Percentiles rank a stretch among this genome's conserved stretches.
phyloP scores from a whole-genome alignment of 768 basidiomycete genomes.

The Termitomyces sp. region DNA sequence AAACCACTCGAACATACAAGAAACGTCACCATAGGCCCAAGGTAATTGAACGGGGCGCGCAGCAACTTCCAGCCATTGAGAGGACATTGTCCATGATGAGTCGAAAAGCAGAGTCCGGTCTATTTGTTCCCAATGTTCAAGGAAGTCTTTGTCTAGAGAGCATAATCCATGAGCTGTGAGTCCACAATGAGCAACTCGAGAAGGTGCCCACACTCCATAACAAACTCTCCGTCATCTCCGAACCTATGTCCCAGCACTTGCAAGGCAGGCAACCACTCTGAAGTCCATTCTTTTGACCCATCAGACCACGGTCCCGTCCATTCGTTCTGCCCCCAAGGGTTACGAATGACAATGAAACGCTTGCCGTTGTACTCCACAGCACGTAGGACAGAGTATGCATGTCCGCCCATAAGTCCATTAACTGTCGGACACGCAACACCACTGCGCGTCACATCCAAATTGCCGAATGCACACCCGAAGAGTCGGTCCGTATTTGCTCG shows the following conservation, averaged over 20 bases:
- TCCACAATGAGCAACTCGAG: not conserved
- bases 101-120: conserved; percentile 35
- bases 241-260: conserved; percentile 38
- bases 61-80: conserved; percentile 34
- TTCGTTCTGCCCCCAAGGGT: conserved; percentile 46
- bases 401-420: conserved; percentile 32
- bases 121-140: conserved; percentile 31
- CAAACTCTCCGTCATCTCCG: conserved; percentile 47
- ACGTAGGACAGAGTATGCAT: conserved; percentile 46
- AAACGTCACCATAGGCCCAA: conserved; percentile 37
- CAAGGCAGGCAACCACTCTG: conserved; percentile 41
- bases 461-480: conserved; percentile 40
- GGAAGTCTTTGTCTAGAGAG: conserved; percentile 28
- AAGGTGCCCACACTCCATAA: conserved; percentile 42
- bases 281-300: conserved; percentile 52
- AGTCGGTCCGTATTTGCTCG: conserved; percentile 42
- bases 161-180: too few species aligned
- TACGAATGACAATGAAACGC: conserved; percentile 44
- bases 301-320: conserved; percentile 53
- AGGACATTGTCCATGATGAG: conserved; percentile 31
- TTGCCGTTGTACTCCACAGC: conserved; percentile 42
- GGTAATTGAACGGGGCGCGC: conserved; percentile 20
- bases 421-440: conserved; percentile 20
- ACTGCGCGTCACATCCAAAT: conserved; percentile 23
- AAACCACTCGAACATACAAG: conserved; percentile 19